Evolutionary conservation across 129 eudicot genomes (phyloP), one percentile per base, ranked within the genome.

Genomic region (Pseudognaphalium luteoalbum): DNA sequence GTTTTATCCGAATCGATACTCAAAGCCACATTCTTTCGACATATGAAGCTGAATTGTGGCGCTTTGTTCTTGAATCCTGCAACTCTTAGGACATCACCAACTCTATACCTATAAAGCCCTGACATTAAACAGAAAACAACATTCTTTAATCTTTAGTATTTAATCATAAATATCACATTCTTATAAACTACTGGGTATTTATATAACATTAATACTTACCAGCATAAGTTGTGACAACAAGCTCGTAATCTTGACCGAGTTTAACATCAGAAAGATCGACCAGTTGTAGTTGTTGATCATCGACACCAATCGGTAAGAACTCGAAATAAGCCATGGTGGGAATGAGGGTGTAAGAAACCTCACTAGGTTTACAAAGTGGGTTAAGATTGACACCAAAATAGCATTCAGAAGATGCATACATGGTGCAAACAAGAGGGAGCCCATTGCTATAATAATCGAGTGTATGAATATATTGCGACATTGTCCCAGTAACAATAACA

Each of bases 371-470:
- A 37, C 95, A 88, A 63, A 91, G 88, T 7, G 97, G 97, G 87
- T 91, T 88, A 16, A 91, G 83, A 42, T 88, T 91, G 59, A 91
- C 90, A 3, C 97, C 97, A 29, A 91, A 91, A 42, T 81, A 91
- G 64, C 97, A 91, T 62, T 91, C 97, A 1, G 97, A 91, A 12
- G 97, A 91, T 12, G 94, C 97, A 62, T 91, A 91, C 91, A 86
- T 88, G 32, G 94, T 86, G 76, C 91, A 86, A 10, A 91, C 97
- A 70, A 91, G 89, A 29, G 97, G 97, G 44, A 91, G 88, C n/a
- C 90, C 90, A 50, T 88, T 85, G 68, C 95, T 86, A 28, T 86
- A 91, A 25, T 84, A 85, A 79, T 91, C 97, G 11, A 91, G 95
- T 17, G 87, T 88, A 5, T 87, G 96, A 7, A 90, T 90, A 51